These are phyloP conservation scores for Epithemia pelagica DNA, from an alignment of 108 stramenopile genomes.

Conservation along the genomic window DNA sequence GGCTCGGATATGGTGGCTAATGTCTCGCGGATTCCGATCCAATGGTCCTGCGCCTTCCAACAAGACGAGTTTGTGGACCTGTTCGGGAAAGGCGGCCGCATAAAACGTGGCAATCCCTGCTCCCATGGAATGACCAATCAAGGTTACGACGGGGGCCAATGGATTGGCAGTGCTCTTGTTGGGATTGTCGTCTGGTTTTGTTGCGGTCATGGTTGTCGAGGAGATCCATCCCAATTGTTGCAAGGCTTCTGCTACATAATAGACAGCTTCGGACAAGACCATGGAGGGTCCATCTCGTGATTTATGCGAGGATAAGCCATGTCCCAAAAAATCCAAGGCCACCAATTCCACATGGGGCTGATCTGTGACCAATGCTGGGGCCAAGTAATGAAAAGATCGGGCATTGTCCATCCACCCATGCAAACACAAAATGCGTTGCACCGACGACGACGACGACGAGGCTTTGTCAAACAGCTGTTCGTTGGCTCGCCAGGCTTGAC, in stretches of 20 bases:
- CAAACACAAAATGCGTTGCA: slow-evolving; percentile 37
- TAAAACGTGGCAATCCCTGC: slow-evolving; percentile 46
- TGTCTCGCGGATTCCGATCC: slow-evolving; percentile 32
- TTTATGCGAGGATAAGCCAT: slow-evolving; percentile 38
- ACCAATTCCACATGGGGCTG: slow-evolving; percentile 2
- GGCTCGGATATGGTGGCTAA: slow-evolving; percentile 35
- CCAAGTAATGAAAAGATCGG: slow-evolving; percentile 57
- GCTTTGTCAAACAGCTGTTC: neutral
- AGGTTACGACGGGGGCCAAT: slow-evolving; percentile 10
- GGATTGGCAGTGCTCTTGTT: neutral
- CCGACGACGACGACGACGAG: neutral
- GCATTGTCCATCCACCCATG: slow-evolving; percentile 83
- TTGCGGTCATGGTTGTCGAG: slow-evolving; percentile 5
- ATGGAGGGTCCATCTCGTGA: slow-evolving; percentile 31
- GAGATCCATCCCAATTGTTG: slow-evolving; percentile 14
- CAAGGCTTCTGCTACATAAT: slow-evolving; percentile 32
- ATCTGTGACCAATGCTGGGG: slow-evolving; percentile 32
- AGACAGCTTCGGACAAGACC: slow-evolving; percentile 21
- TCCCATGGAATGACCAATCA: slow-evolving; percentile 81
- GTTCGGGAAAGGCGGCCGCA: slow-evolving; percentile 64
- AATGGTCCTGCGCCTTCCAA: slow-evolving; percentile 65
- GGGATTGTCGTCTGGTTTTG: neutral
- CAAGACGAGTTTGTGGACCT: slow-evolving; percentile 39
- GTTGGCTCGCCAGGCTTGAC: slow-evolving; percentile 2
- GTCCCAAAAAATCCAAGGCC: slow-evolving; percentile 39